A percentile compares a stretch with the other conserved stretches of the same genome.
These are phyloP conservation scores for Paecilomyces variotii DNA, from an alignment of 2,329 filamentous ascomycete species.

Conservation along the genomic window DNA sequence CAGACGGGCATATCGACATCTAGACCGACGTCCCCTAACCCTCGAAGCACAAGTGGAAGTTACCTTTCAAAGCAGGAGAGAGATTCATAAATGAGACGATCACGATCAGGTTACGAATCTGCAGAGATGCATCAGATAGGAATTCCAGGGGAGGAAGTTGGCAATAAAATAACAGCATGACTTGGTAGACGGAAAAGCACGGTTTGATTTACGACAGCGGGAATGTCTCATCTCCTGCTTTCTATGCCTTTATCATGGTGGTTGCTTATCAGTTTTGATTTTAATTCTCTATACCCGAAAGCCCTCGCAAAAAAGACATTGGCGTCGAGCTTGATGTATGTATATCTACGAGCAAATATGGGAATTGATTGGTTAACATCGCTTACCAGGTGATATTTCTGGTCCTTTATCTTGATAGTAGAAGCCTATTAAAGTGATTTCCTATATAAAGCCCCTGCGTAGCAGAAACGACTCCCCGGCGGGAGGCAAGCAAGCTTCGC, in stretches of 20 bases:
- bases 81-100: slow-evolving; percentile 8
- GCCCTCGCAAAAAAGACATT: neutral
- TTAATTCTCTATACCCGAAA: neutral
- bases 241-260: neutral
- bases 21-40: slow-evolving; percentile 43
- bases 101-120: neutral
- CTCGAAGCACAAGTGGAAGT: slow-evolving; percentile 25
- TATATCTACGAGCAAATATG: neutral
- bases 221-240: neutral
- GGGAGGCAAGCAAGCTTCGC: neutral
- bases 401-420: no score
- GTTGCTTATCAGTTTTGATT: neutral
- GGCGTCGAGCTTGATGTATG: neutral
- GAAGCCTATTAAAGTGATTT: neutral
- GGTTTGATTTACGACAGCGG: neutral
- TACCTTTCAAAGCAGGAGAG: slow-evolving; percentile 32
- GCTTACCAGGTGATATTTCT: no score
- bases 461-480: neutral
- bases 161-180: neutral
- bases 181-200: neutral
- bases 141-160: neutral
- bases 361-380: neutral
- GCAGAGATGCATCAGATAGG: neutral
- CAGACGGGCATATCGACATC: slow-evolving; percentile 47
- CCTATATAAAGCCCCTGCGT: neutral